phyloP scores from a whole-genome alignment of 306 rosid genomes.

The Castanea mollissima region DNA sequence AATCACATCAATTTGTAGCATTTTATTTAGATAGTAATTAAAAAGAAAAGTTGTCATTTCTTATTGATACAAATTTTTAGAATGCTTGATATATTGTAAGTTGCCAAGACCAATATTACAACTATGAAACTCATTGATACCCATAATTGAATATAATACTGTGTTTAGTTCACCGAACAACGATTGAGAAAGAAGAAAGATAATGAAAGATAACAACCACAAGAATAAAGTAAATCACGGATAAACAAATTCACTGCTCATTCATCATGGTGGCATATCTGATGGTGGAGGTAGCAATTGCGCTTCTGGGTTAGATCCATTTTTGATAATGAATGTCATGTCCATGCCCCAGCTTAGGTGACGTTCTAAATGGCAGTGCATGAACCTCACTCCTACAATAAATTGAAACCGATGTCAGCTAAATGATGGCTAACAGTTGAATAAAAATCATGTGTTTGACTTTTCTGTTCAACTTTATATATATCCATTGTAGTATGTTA shows the following conservation, averaged over 20 bases:
- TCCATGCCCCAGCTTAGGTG: constrained; percentile 66
- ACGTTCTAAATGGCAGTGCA: constrained; percentile 64
- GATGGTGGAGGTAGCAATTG: constrained; percentile 44
- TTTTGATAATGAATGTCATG: constrained; percentile 50
- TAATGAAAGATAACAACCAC: not conserved
- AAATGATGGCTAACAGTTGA: not conserved
- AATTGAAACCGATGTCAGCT: not conserved
- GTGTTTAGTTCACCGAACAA: not conserved
- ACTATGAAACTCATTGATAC: too few species aligned
- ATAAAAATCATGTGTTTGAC: too few species aligned
- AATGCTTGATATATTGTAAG: too few species aligned
- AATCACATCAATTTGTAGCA: too few species aligned
- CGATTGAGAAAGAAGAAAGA: not conserved
- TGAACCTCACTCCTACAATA: constrained; percentile 51
- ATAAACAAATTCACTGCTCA: not conserved
- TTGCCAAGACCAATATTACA: too few species aligned
- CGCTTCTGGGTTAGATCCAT: constrained; percentile 29
- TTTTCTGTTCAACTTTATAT: too few species aligned
- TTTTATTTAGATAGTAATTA: too few species aligned
- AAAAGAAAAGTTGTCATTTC: too few species aligned
- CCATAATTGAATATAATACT: not conserved
- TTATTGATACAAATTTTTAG: too few species aligned
- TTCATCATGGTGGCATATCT: constrained; percentile 58
- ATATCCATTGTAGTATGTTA: too few species aligned
- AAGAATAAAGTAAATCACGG: not conserved